phyloP scores from a whole-genome alignment of 345 rosid genomes.

The Populus pruinosa region DNA sequence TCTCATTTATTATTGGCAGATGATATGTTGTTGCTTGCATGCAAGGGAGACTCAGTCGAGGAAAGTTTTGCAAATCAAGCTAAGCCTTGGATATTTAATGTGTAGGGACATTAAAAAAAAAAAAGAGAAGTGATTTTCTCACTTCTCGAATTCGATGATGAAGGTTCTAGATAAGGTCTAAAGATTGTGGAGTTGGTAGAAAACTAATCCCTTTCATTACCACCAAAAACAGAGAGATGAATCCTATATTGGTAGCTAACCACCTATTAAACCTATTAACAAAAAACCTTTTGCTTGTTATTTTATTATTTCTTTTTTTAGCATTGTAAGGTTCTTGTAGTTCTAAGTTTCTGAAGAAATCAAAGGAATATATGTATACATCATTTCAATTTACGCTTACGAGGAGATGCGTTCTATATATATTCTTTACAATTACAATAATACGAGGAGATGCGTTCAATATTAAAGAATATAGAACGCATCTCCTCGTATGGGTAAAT shows the following conservation, averaged over 20 bases:
- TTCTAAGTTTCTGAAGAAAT: conserved; percentile 1
- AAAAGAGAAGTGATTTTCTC: neutral
- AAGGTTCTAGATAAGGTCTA: conserved; percentile 35
- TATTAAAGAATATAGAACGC: neutral
- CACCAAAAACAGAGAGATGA: conserved; percentile 21
- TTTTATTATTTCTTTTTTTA: neutral
- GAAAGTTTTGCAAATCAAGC: conserved; percentile 35
- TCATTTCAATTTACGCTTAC: too few relatives aligned
- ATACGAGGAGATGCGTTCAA: too few relatives aligned
- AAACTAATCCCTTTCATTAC: conserved; percentile 33
- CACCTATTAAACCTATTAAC: too few relatives aligned
- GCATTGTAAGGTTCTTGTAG: neutral
- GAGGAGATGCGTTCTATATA: too few relatives aligned
- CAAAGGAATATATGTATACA: neutral
- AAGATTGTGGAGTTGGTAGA: conserved; percentile 49
- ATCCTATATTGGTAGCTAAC: neutral
- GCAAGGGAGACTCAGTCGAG: too few relatives aligned
- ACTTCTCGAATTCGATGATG: neutral
- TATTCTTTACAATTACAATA: too few relatives aligned
- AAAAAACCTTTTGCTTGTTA: neutral
- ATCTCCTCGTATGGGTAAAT: neutral
- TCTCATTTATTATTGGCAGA: too few relatives aligned
- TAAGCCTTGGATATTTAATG: conserved; percentile 3
- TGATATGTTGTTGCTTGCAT: too few relatives aligned
- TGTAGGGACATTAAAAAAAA: conserved; percentile 2